Percentiles rank a stretch among this genome's conserved stretches.
These are phyloP conservation scores for Elongisporangium prolatum DNA, from an alignment of 352 stramenopile species.

Conservation along the genomic window DNA sequence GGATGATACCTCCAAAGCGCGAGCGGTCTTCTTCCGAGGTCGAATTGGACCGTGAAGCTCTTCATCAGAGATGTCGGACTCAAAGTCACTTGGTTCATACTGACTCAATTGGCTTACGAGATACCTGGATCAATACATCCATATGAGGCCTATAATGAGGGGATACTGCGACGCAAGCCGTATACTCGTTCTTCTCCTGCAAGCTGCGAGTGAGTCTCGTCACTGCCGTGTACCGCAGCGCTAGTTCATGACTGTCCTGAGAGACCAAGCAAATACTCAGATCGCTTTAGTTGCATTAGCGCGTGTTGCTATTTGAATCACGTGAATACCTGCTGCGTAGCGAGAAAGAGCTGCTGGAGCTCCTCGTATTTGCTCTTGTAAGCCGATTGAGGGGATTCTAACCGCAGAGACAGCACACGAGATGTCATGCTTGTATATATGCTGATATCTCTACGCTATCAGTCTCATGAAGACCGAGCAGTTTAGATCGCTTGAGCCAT, in stretches of 20 bases:
- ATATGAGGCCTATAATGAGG: background rate
- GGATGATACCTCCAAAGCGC: background rate
- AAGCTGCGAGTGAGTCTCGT: slow-evolving; percentile 16
- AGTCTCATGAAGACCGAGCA: background rate
- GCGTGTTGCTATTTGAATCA: background rate
- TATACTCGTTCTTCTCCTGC: slow-evolving; percentile 36
- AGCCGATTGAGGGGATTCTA: background rate
- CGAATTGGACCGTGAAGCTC: slow-evolving; percentile 12
- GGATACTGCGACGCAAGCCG: background rate
- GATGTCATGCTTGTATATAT: background rate
- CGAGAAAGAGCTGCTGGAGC: slow-evolving; percentile 1
- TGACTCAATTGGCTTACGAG: slow-evolving; percentile 31
- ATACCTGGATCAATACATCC: slow-evolving; percentile 14
- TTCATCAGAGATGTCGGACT: slow-evolving; percentile 40
- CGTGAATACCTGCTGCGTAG: slow-evolving; percentile 4
- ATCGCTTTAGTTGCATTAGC: background rate
- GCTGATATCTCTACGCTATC: background rate
- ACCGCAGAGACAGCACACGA: background rate
- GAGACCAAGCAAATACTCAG: background rate
- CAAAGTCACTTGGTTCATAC: slow-evolving; percentile 38
- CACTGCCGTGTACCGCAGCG: slow-evolving; percentile 8
- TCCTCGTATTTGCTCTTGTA: slow-evolving; percentile 4
- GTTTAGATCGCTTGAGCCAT: too few species aligned
- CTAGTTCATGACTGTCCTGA: slow-evolving; percentile 23
- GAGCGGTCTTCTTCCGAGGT: background rate